Conservation (phyloP, 192 early-diverging fungal genomes). For the Rhizophagus prolifer region DNA sequence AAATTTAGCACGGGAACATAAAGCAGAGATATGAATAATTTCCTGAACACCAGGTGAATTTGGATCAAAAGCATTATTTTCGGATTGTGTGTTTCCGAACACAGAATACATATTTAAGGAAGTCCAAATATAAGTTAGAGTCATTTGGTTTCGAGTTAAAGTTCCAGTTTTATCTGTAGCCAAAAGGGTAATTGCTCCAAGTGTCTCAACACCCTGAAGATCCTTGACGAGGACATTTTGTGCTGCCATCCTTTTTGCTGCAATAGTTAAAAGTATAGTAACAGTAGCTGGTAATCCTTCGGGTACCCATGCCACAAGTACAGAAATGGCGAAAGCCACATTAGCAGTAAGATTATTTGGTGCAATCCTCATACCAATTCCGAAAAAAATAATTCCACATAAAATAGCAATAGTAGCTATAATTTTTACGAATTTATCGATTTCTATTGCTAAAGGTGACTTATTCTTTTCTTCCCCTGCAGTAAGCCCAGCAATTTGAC, state of each 20-base stretch:
- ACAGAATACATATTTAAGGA: constrained; percentile 64
- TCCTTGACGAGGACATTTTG: constrained; percentile 94
- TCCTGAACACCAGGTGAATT: constrained; percentile 67
- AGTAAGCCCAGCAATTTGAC: constrained; percentile 90
- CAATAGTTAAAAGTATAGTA: constrained; percentile 90
- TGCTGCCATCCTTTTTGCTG: constrained; percentile 91
- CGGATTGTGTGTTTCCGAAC: constrained; percentile 44
- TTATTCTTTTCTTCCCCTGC: constrained; percentile 70
- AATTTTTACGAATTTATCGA: constrained; percentile 78
- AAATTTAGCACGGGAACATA: constrained; percentile 89
- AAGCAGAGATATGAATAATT: constrained; percentile 73
- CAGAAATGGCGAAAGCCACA: constrained; percentile 90
- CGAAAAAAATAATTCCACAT: constrained; percentile 85
- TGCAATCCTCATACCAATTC: constrained; percentile 58
- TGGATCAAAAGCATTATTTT: constrained; percentile 49
- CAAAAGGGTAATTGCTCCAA: constrained; percentile 93
- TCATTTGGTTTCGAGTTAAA: constrained; percentile 96
- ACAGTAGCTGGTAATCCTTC: constrained; percentile 94
- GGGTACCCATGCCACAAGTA: constrained; percentile 88
- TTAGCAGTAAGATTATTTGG: constrained; percentile 59
- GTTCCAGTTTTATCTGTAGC: constrained; percentile 99
- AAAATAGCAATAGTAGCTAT: constrained; percentile 78
- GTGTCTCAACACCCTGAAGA: constrained; percentile 93
- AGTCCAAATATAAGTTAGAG: constrained; percentile 89
- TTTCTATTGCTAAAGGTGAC: constrained; percentile 78